These are phyloP conservation scores for Suillus discolor DNA, from an alignment of 768 basidiomycete genomes.

Conservation along the genomic window DNA sequence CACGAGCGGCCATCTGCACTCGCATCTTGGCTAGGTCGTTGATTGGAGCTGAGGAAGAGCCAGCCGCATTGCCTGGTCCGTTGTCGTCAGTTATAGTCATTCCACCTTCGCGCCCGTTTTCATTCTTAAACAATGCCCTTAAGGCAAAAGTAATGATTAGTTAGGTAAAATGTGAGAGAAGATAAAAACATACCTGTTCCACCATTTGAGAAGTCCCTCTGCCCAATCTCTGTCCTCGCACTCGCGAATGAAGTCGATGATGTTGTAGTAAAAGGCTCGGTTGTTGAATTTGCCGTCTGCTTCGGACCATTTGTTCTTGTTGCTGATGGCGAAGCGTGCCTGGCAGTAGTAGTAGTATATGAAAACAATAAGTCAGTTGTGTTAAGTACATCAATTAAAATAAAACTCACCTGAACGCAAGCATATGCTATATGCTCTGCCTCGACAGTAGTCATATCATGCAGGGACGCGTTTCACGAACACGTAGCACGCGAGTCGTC, in stretches of 20 bases:
- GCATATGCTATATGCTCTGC: conserved; percentile 12
- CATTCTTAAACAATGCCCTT: conserved; percentile 7
- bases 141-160: not conserved
- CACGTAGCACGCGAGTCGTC: not conserved
- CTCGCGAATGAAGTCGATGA: too few species aligned
- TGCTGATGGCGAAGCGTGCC: too few species aligned
- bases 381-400: too few species aligned
- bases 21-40: not conserved
- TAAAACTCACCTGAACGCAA: conserved; percentile 7
- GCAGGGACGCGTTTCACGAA: conserved; percentile 1
- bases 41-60: not conserved
- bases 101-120: not conserved
- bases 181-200: too few species aligned
- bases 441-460: conserved; percentile 1
- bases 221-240: too few species aligned
- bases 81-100: not conserved
- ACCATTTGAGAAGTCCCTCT: too few species aligned
- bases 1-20: not conserved
- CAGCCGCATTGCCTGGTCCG: not conserved
- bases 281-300: conserved; percentile 10
- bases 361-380: too few species aligned
- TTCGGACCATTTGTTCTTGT: conserved; percentile 8
- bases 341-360: too few species aligned
- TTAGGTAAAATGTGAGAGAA: too few species aligned
- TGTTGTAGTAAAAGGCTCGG: conserved; percentile 11